phyloP scores from a whole-genome alignment of 768 basidiomycete species.

The Suillus paluster region DNA sequence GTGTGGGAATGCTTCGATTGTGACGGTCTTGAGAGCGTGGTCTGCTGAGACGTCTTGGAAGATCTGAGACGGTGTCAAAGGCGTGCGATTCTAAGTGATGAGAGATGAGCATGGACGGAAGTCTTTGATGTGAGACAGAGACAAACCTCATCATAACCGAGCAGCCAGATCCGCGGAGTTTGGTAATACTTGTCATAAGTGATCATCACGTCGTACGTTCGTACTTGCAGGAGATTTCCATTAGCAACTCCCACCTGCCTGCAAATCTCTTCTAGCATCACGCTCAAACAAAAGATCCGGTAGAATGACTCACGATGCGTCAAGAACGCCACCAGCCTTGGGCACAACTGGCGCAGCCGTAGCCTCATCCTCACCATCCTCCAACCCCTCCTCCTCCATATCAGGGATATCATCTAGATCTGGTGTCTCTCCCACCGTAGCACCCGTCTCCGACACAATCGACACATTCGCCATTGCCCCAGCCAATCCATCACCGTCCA shows the following conservation, averaged over 20 bases:
- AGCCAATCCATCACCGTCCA: conserved; percentile 60
- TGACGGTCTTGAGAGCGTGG: conserved; percentile 98
- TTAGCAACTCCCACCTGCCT: conserved; percentile 71
- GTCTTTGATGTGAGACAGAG: conserved; percentile 3
- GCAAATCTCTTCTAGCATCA: conserved; percentile 13
- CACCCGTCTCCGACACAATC: conserved; percentile 40
- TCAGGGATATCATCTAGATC: conserved; percentile 98
- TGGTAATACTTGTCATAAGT: conserved; percentile 99
- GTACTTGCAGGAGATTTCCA: conserved; percentile 88
- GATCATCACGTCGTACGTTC: conserved; percentile 99
- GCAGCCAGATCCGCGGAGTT: conserved; percentile 96
- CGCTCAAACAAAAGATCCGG: not conserved
- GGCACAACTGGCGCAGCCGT: conserved; percentile 72
- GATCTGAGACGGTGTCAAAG: conserved; percentile 87
- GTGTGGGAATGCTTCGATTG: conserved; percentile 98
- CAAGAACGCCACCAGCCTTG: conserved; percentile 45
- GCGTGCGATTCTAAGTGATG: conserved; percentile 73
- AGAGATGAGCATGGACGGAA: conserved; percentile 1
- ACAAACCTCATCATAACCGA: conserved; percentile 94
- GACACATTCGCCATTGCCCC: conserved; percentile 51
- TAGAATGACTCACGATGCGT: conserved; percentile 50
- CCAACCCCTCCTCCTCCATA: conserved; percentile 95
- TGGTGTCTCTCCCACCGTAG: conserved; percentile 63
- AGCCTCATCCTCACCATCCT: conserved; percentile 88
- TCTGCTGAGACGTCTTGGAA: conserved; percentile 98